Percentiles rank a stretch among this genome's conserved stretches.
These are phyloP conservation scores for Aphanocladium album DNA, from an alignment of 2,329 filamentous ascomycete species.

Conservation along the genomic window DNA sequence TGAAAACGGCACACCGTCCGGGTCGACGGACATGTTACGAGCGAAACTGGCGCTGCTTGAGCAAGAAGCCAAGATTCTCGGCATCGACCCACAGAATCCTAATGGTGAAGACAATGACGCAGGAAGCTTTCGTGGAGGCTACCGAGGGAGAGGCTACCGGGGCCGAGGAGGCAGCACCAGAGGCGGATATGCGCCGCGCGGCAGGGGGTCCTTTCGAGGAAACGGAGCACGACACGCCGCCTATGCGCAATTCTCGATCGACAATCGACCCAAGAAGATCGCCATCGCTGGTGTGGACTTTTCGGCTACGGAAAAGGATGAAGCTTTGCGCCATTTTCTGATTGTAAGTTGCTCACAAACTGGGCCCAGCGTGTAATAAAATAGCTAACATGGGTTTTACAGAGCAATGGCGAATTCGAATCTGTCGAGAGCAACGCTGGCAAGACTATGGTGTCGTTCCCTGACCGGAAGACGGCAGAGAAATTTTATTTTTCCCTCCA, in stretches of 20 bases:
- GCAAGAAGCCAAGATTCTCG: slow-evolving; percentile 64
- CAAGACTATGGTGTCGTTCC: slow-evolving; percentile 55
- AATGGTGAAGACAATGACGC: slow-evolving; percentile 27
- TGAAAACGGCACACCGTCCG: slow-evolving; percentile 20
- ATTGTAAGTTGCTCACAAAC: slow-evolving; percentile 45
- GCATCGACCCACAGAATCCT: slow-evolving; percentile 54
- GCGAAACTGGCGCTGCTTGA: slow-evolving; percentile 69
- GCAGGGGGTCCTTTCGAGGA: slow-evolving; percentile 36
- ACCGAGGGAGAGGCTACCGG: slow-evolving; percentile 25
- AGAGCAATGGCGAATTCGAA: slow-evolving; percentile 60
- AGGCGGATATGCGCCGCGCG: slow-evolving; percentile 29
- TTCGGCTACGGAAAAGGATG: slow-evolving; percentile 57
- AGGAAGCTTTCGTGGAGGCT: slow-evolving; percentile 28
- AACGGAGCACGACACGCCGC: slow-evolving; percentile 47
- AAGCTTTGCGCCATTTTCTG: slow-evolving; percentile 65
- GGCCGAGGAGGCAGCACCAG: slow-evolving; percentile 37
- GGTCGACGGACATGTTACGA: slow-evolving; percentile 58
- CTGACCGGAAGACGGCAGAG: slow-evolving; percentile 66
- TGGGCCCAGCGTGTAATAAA: background rate
- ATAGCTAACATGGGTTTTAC: background rate
- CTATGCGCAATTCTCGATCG: slow-evolving; percentile 62
- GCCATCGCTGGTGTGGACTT: slow-evolving; percentile 60
- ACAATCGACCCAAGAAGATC: slow-evolving; percentile 69
- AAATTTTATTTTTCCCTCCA: slow-evolving; percentile 58
- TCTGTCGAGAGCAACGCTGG: slow-evolving; percentile 46